Percentiles rank a stretch among this genome's conserved stretches.
Conservation (phyloP, 2,329 filamentous ascomycete species). For the Fusarium hainanense region DNA sequence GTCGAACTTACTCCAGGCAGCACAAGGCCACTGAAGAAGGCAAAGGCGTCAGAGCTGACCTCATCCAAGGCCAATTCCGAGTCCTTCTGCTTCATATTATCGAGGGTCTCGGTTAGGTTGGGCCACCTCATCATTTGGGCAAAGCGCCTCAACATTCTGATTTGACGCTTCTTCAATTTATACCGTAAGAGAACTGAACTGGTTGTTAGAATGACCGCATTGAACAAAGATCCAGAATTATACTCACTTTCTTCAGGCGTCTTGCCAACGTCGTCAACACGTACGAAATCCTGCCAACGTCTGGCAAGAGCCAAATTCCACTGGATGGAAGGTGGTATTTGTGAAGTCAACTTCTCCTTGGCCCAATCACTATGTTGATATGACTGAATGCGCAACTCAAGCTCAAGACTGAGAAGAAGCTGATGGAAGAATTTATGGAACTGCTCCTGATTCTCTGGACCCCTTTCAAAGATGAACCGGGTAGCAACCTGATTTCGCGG, state of each 20-base stretch:
- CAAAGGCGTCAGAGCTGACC: slow-evolving; percentile 77
- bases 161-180: slow-evolving; percentile 73
- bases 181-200: slow-evolving; percentile 68
- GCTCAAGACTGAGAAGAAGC: slow-evolving; percentile 77
- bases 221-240: neutral
- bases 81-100: slow-evolving; percentile 70
- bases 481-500: slow-evolving; percentile 79
- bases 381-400: slow-evolving; percentile 76
- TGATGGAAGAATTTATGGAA: slow-evolving; percentile 80
- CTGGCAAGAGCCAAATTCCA: slow-evolving; percentile 80
- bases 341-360: slow-evolving; percentile 71
- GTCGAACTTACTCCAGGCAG: slow-evolving; percentile 70
- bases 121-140: slow-evolving; percentile 82
- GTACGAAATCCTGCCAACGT: slow-evolving; percentile 77
- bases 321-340: slow-evolving; percentile 76
- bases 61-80: slow-evolving; percentile 67
- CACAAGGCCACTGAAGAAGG: slow-evolving; percentile 80
- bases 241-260: slow-evolving; percentile 62
- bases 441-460: slow-evolving; percentile 64
- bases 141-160: slow-evolving; percentile 75
- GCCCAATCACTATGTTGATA: slow-evolving; percentile 69
- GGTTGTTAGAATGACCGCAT: neutral
- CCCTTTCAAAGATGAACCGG: slow-evolving; percentile 74
- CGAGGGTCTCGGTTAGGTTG: slow-evolving; percentile 73
- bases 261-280: slow-evolving; percentile 69